phyloP scores from a whole-genome alignment of 768 basidiomycete genomes.

The Boletus pseudopeckii region DNA sequence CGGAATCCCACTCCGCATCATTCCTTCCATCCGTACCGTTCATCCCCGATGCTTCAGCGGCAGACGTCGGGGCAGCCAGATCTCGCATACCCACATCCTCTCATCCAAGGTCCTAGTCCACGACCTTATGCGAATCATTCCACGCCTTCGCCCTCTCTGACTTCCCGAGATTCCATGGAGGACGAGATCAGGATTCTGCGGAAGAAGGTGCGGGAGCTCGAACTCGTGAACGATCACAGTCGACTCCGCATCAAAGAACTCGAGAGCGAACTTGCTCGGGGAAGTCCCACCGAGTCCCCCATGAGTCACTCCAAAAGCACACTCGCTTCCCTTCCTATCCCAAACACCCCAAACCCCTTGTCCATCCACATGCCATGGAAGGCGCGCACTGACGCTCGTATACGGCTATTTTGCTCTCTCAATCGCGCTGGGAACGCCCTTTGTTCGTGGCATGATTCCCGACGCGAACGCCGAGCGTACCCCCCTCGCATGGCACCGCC shows the following conservation, averaged over 20 bases:
- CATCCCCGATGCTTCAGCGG: slow-evolving; percentile 21
- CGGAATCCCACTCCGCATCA: slow-evolving; percentile 30
- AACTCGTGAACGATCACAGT: slow-evolving; percentile 53
- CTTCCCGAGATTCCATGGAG: slow-evolving; percentile 31
- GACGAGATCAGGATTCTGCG: slow-evolving; percentile 56
- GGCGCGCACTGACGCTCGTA: slow-evolving; percentile 68
- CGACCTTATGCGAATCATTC: slow-evolving; percentile 20
- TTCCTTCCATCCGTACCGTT: slow-evolving; percentile 26
- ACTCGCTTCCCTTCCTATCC: slow-evolving; percentile 16
- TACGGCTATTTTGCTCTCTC: slow-evolving; percentile 69
- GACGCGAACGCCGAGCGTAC: slow-evolving; percentile 72
- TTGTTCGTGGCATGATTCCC: slow-evolving; percentile 88
- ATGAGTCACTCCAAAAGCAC: slow-evolving; percentile 16
- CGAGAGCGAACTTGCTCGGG: slow-evolving; percentile 41
- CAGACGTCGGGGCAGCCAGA: slow-evolving; percentile 21
- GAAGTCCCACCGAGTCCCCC: slow-evolving; percentile 25
- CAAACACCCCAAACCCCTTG: slow-evolving; percentile 36
- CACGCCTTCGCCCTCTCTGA: slow-evolving; percentile 8
- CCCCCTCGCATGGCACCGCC: slow-evolving; percentile 80
- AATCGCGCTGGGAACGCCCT: slow-evolving; percentile 87
- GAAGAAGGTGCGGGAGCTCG: slow-evolving; percentile 58
- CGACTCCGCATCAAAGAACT: slow-evolving; percentile 47
- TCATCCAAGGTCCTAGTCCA: slow-evolving; percentile 17
- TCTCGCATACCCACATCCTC: slow-evolving; percentile 18
- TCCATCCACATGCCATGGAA: slow-evolving; percentile 60